Evolutionary conservation across 345 rosid genomes (phyloP), one percentile per base, ranked within the genome.

Genomic region (Gossypium rotundifolium): DNA sequence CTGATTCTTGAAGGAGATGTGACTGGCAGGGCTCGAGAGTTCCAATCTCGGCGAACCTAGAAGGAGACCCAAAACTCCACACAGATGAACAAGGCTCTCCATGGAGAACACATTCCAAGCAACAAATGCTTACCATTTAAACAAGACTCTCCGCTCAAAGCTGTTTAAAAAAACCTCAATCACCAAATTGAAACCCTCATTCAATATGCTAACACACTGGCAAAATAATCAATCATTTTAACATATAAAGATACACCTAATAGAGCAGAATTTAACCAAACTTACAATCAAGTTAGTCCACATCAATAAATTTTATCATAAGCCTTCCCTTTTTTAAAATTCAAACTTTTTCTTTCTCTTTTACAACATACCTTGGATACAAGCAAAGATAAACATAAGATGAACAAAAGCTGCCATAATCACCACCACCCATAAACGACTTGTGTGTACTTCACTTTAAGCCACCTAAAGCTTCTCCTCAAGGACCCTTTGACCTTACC

Each of bases 401-500:
- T 22, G 0, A 7, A n/a, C 12, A 62, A 62, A n/a, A 25, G 13
- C 1, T 46, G 46, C 45, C 16, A 51, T 14, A 54, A 66, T 88
- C 91, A 90, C 83, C 93, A 85, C 96, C 96, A 94, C 10, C 97
- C 98, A 84, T 94, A 82, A 55, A 91, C 87, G 27, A 84, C 88
- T 46, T 81, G 90, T 9, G 89, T 83, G 79, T 88, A 93, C 81
- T 87, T 89, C 74, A 83, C 88, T 80, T 94, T 94, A 58, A 94
- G 85, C 98, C 98, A 94, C 82, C 98, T 80, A 75, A 94, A 85
- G 67, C 97, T 90, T 83, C 87, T 94, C 80, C 90, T 85, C 64
- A 90, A 83, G n/a, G 96, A 84, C 58, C 94, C 97, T 79, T 90
- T 94, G 80, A 94, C 90, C 77, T 90, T 91, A 5, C 94, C 96